These are phyloP conservation scores for Fistulinella staudtii DNA, from an alignment of 1,284 basidiomycete genomes.

Conservation along the genomic window DNA sequence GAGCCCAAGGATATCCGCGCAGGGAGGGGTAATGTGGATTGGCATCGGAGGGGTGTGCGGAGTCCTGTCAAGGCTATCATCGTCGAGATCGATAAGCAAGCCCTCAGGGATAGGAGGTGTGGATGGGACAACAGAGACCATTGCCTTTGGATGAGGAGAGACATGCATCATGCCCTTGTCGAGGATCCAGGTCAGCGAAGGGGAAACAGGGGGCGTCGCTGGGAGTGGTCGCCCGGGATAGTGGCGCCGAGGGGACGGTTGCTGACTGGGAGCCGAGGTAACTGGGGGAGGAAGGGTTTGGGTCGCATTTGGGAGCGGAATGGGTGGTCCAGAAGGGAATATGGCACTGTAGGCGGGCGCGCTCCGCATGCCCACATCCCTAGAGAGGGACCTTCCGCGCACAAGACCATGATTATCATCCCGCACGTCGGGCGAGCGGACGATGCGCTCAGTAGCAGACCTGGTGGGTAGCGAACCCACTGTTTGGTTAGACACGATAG, in stretches of 20 bases:
- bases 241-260: slow-evolving; percentile 27
- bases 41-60: slow-evolving; percentile 1
- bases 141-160: slow-evolving; percentile 14
- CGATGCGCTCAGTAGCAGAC: slow-evolving; percentile 32
- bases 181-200: slow-evolving; percentile 33
- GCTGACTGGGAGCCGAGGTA: slow-evolving; percentile 1
- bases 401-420: slow-evolving; percentile 30
- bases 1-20: slow-evolving; percentile 21
- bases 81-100: slow-evolving; percentile 32
- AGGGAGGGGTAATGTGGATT: slow-evolving; percentile 10
- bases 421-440: slow-evolving; percentile 25
- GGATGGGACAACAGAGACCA: slow-evolving; percentile 18
- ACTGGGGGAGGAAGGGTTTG: slow-evolving; percentile 25
- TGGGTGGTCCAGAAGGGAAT: slow-evolving; percentile 32
- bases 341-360: slow-evolving; percentile 33
- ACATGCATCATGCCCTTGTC: slow-evolving; percentile 20
- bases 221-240: slow-evolving; percentile 33
- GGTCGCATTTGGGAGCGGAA: slow-evolving; percentile 21
- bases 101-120: slow-evolving; percentile 32
- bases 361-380: slow-evolving; percentile 31
- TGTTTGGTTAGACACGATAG: slow-evolving; percentile 20
- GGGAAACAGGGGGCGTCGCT: slow-evolving; percentile 31
- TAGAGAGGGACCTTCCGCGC: slow-evolving; percentile 30
- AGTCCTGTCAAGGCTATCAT: slow-evolving; percentile 27
- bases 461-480: slow-evolving; percentile 22